Conservation (phyloP, 2,329 filamentous ascomycete genomes). For the Penicillium janthinellum region DNA sequence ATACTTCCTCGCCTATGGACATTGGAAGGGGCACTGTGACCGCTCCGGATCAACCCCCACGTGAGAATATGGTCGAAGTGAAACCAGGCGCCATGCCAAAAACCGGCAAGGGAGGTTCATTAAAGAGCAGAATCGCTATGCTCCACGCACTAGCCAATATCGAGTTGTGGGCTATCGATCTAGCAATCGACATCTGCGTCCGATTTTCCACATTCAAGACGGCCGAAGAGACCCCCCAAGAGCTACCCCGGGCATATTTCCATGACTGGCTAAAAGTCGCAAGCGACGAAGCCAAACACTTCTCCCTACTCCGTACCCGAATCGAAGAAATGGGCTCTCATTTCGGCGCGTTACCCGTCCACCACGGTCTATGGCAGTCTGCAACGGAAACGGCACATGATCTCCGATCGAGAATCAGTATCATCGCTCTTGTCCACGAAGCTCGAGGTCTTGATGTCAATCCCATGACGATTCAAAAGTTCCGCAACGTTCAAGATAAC, state of each 20-base stretch:
- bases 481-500: conserved; percentile 43
- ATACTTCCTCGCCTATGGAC: conserved; percentile 44
- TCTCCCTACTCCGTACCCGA: conserved; percentile 49
- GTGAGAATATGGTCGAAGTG: conserved; percentile 44
- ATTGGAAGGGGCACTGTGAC: conserved; percentile 42
- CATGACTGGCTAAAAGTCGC: conserved; percentile 54
- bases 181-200: conserved; percentile 52
- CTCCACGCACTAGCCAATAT: conserved; percentile 53
- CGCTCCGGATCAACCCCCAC: conserved; percentile 46
- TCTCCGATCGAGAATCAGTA: conserved; percentile 49
- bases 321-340: conserved; percentile 50
- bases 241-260: conserved; percentile 49
- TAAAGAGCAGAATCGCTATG: conserved; percentile 51
- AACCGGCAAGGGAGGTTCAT: conserved; percentile 45
- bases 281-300: conserved; percentile 53
- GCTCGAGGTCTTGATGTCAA: conserved; percentile 52
- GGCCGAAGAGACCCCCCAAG: conserved; percentile 26
- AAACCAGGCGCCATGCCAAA: conserved; percentile 46
- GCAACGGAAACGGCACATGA: conserved; percentile 48
- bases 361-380: conserved; percentile 51
- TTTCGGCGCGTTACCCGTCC: conserved; percentile 50
- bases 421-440: conserved; percentile 53
- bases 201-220: conserved; percentile 49
- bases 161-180: conserved; percentile 53
- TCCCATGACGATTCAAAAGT: conserved; percentile 52